Conservation (phyloP, 208 protist species). For the Trypanosoma avium region DNA sequence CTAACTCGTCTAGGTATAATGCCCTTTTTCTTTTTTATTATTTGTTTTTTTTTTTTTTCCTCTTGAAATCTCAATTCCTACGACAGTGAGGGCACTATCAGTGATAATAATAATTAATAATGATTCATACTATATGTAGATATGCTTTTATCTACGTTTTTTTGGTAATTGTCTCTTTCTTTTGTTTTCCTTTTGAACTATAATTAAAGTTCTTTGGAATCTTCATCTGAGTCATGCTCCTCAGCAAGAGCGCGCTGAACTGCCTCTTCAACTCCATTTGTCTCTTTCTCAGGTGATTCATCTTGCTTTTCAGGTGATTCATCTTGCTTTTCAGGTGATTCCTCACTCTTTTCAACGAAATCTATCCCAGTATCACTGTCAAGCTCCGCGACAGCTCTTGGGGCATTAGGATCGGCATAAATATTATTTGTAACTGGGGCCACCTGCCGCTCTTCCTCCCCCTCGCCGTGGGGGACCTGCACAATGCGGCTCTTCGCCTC, state of each 20-base stretch:
- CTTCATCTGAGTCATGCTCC: conserved; percentile 29
- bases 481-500: conserved; percentile 69
- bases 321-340: conserved; percentile 4
- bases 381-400: too few species aligned
- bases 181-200: neutral
- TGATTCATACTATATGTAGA: too few species aligned
- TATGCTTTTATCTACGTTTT: too few species aligned
- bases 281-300: conserved; percentile 5
- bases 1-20: too few species aligned
- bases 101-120: too few species aligned
- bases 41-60: too few species aligned
- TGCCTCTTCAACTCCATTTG: conserved; percentile 20
- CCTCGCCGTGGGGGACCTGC: conserved; percentile 26
- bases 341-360: neutral
- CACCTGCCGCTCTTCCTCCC: neutral
- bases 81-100: too few species aligned
- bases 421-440: neutral
- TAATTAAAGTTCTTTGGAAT: conserved; percentile 11
- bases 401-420: conserved; percentile 10
- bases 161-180: too few species aligned
- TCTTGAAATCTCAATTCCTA: too few species aligned
- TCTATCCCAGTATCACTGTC: conserved; percentile 1
- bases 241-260: conserved; percentile 18
- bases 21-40: too few species aligned
- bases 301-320: too few species aligned